Percentiles rank a stretch among this genome's conserved stretches.
Conservation (phyloP, 2,329 filamentous ascomycete genomes). For the Salinomyces thailandicus region DNA sequence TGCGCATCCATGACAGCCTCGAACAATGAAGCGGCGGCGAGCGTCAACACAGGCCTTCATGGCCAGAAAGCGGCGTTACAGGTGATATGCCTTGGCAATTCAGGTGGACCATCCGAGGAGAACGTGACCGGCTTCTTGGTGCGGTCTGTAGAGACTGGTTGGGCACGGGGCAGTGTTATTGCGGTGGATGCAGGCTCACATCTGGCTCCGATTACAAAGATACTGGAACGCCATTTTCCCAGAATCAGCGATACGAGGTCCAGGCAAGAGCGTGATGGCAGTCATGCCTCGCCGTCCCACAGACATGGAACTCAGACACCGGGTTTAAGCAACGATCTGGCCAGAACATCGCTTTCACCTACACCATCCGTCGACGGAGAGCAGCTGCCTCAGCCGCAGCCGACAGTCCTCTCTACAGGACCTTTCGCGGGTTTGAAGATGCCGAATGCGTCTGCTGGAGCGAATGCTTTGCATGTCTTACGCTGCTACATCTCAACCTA, state of each 20-base stretch:
- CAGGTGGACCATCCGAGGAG: constrained; percentile 81
- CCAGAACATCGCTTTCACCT: constrained; percentile 9
- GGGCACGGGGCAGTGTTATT: constrained; percentile 71
- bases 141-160: constrained; percentile 65
- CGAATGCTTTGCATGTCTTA: constrained; percentile 74
- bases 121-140: constrained; percentile 85
- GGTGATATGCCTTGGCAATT: constrained; percentile 55
- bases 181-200: constrained; percentile 93
- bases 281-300: constrained; percentile 1
- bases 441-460: constrained; percentile 53
- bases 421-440: constrained; percentile 73
- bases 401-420: constrained; percentile 49
- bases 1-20: constrained; percentile 33
- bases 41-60: constrained; percentile 27
- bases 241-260: constrained; percentile 22
- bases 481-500: constrained; percentile 74
- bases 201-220: constrained; percentile 70
- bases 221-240: constrained; percentile 53
- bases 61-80: constrained; percentile 31
- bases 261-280: constrained; percentile 9
- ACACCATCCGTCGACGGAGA: constrained; percentile 9
- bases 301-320: background rate
- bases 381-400: constrained; percentile 17
- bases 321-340: constrained; percentile 1
- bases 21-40: constrained; percentile 20